Evolutionary conservation across 768 basidiomycete genomes (phyloP).

Genomic region (Sporobolomyces pararoseus): DNA sequence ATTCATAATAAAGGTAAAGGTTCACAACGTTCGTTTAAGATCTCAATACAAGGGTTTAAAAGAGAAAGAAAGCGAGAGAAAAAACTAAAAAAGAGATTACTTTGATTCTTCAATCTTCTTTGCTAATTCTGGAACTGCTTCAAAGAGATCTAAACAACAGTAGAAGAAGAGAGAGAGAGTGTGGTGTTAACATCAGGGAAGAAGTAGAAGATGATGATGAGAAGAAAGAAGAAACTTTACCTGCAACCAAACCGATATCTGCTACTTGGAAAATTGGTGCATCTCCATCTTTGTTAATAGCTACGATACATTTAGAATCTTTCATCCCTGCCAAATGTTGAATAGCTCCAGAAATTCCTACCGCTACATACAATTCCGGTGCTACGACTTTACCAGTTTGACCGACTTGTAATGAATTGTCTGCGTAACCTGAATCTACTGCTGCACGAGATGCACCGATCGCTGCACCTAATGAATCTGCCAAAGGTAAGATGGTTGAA

Average conservation of each 20-base stretch:
- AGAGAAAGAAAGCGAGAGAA: too few species aligned
- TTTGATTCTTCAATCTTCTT: constrained; percentile 68
- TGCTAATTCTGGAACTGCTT: constrained; percentile 82
- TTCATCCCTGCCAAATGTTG: constrained; percentile 99
- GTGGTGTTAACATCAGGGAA: too few species aligned
- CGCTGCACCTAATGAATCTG: constrained; percentile 87
- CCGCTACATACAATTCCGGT: constrained; percentile 89
- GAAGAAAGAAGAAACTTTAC: not conserved
- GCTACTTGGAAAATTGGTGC: constrained; percentile 99
- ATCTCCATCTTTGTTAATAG: constrained; percentile 96
- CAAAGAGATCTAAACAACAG: constrained; percentile 82
- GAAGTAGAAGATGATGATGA: rapidly evolving
- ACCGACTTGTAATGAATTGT: constrained; percentile 97
- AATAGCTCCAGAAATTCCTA: constrained; percentile 97
- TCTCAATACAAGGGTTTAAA: too few species aligned
- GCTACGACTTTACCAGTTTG: constrained; percentile 99
- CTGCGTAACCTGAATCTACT: constrained; percentile 95
- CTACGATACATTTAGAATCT: constrained; percentile 95
- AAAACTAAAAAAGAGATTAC: constrained; percentile 3
- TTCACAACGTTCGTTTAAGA: too few species aligned
- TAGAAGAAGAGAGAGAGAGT: too few species aligned
- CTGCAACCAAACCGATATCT: constrained; percentile 83
- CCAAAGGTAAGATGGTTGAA: constrained; percentile 77
- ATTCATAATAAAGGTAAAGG: too few species aligned
- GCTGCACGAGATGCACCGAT: constrained; percentile 98